Base-by-base conservation (phyloP, 768 basidiomycete genomes). In the Scleroderma bovista region DNA sequence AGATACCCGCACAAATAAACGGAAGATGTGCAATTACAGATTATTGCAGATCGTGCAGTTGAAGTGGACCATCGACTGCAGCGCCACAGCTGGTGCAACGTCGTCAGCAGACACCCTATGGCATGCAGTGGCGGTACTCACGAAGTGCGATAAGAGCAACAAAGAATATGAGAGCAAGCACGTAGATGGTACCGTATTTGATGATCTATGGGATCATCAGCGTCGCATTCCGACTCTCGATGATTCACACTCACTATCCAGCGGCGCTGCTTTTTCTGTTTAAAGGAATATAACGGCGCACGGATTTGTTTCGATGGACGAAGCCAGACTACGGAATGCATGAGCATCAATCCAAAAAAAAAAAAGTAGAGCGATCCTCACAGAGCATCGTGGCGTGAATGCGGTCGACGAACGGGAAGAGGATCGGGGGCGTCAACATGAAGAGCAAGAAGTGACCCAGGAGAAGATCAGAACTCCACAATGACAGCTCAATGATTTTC, bases 381-480 rank as follows among this genome's bases (percentile, higher is more conserved):
- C 91, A 95, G 39, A 96, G 78, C 61, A 93, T 75, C 44, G 84
- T 95, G 16, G 93, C 88, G 65, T 99, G 96, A 57, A 94, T 66
- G 37, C 85, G 83, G 66, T 97, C 93, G 60, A 93, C 79, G 72
- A 90, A 97, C 1, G 96, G 96, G 50, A 98, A 75, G 58, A 95
- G 64, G 57, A 89, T 81, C 8, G 93, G 91, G 6, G 88, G 86
- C 5, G 91, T 89, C 60, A 98, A 69, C 76, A 97, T 80, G 75
- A 97, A 90, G 53, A 97, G 74, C 39, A 98, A 75, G 62, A 97
- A 64, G 65, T 93, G 90, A 6, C 86, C 88, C 10, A 90, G 75
- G 46, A 97, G 75, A 58, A 98, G 85, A 70, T 98, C 96, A 17
- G 90, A 93, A 57, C 90, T 88, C 88, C 95, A 98, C 19, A 98